A percentile compares a stretch with the other conserved stretches of the same genome.
Evolutionary conservation across 768 basidiomycete species (phyloP).

Genomic region (Pleurotus ostreatus): DNA sequence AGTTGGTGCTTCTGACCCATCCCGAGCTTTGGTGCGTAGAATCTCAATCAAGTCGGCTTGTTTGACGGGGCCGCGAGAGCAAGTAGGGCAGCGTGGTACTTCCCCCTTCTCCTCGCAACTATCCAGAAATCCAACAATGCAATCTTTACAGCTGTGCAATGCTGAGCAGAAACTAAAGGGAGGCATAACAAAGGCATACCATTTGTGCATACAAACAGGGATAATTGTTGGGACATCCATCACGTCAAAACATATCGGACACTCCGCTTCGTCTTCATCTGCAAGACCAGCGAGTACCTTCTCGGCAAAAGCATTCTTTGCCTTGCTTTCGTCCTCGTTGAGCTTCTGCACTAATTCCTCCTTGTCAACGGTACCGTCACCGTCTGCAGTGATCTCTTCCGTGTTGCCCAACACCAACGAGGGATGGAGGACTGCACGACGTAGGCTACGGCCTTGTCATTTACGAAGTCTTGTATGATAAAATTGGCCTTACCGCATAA

Average conservation of each 20-base stretch:
- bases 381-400: slow-evolving; percentile 35
- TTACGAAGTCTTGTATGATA: slow-evolving; percentile 4
- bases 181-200: slow-evolving; percentile 36
- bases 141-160: slow-evolving; percentile 76
- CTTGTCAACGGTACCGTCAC: slow-evolving; percentile 47
- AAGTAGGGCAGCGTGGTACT: slow-evolving; percentile 76
- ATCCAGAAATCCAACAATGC: slow-evolving; percentile 71
- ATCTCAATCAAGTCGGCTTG: slow-evolving; percentile 64
- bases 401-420: slow-evolving; percentile 62
- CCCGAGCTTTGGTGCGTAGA: slow-evolving; percentile 30
- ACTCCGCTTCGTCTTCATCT: slow-evolving; percentile 56
- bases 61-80: slow-evolving; percentile 64
- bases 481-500: slow-evolving; percentile 68
- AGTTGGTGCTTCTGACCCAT: slow-evolving; percentile 14
- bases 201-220: slow-evolving; percentile 74
- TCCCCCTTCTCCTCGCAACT: slow-evolving; percentile 67
- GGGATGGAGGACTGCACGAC: slow-evolving; percentile 91
- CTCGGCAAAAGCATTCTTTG: slow-evolving; percentile 49
- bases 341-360: slow-evolving; percentile 57
- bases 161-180: neutral
- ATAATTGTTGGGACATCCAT: slow-evolving; percentile 69
- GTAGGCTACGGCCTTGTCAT: slow-evolving; percentile 45
- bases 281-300: slow-evolving; percentile 62
- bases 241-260: slow-evolving; percentile 78
- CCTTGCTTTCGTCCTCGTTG: slow-evolving; percentile 29